Evolutionary conservation across 75 land plant genomes (phyloP).

Genomic region (Azolla pinnata): DNA sequence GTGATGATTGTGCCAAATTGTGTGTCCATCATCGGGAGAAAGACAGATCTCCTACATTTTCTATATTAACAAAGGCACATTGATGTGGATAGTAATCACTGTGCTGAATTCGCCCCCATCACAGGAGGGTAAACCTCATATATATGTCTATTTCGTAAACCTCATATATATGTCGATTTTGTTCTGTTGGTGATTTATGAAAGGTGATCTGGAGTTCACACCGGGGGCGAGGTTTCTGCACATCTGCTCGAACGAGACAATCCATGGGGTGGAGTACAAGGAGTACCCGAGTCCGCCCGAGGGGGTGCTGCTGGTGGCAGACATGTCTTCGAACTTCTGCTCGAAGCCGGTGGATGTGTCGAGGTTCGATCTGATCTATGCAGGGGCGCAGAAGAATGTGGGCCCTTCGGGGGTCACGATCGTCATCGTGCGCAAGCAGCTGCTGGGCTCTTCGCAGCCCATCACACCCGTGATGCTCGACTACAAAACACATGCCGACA

Average conservation of each 20-base stretch:
- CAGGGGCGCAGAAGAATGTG: conserved; percentile 95
- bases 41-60: no score
- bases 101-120: no score
- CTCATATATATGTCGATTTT: no score
- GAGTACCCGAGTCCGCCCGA: conserved; percentile 46
- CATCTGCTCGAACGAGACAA: conserved; percentile 95
- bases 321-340: conserved; percentile 97
- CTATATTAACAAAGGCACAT: no score
- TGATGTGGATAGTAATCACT: no score
- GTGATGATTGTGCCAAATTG: no score
- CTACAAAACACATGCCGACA: conserved; percentile 87
- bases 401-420: conserved; percentile 94
- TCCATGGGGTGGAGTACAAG: conserved; percentile 95
- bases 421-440: conserved; percentile 70
- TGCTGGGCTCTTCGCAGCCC: conserved; percentile 63
- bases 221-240: conserved; percentile 74
- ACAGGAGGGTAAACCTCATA: no score
- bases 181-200: no score
- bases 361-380: conserved; percentile 78
- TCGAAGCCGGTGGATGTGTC: conserved; percentile 96
- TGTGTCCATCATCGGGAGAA: no score
- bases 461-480: conserved; percentile 90
- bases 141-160: no score
- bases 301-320: conserved; percentile 56
- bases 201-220: conserved; percentile 34